Percentiles rank a stretch among this genome's conserved stretches.
phyloP scores from a whole-genome alignment of 345 rosid species.

The Rhodomyrtus tomentosa region DNA sequence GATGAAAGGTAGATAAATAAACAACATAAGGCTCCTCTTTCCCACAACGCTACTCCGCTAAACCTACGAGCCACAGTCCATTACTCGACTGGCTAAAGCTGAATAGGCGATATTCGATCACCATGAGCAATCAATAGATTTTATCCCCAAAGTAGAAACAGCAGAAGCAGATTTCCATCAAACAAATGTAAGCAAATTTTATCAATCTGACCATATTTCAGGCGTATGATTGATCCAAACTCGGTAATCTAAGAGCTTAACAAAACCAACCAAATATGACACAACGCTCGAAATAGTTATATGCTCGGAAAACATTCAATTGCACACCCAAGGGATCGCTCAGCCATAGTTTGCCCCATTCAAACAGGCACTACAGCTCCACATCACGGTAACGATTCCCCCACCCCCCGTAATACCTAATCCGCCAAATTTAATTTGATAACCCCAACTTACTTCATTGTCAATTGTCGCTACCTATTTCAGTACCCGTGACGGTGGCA shows the following conservation, averaged over 20 bases:
- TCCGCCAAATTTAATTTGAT: not conserved
- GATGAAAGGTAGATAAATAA: not conserved
- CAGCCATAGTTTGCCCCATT: not conserved
- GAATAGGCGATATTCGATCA: not conserved
- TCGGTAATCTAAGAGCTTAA: not conserved
- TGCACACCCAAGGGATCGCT: not conserved
- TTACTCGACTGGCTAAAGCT: not conserved
- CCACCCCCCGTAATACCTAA: not conserved
- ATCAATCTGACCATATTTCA: not conserved
- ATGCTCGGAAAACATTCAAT: not conserved
- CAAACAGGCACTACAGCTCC: not conserved
- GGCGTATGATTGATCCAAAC: not conserved
- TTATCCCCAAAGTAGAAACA: not conserved
- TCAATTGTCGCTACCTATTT: no score
- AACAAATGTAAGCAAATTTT: not conserved
- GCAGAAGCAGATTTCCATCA: not conserved
- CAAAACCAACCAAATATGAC: not conserved
- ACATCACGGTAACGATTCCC: not conserved
- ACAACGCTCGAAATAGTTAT: fast-evolving
- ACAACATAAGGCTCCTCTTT: not conserved
- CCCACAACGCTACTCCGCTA: not conserved
- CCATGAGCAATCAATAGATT: not conserved
- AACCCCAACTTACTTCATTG: no score
- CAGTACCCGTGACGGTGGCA: no score
- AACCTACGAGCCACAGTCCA: not conserved